These are phyloP conservation scores for Lophiotrema nucula DNA, from an alignment of 495 filamentous ascomycete genomes.

Conservation along the genomic window DNA sequence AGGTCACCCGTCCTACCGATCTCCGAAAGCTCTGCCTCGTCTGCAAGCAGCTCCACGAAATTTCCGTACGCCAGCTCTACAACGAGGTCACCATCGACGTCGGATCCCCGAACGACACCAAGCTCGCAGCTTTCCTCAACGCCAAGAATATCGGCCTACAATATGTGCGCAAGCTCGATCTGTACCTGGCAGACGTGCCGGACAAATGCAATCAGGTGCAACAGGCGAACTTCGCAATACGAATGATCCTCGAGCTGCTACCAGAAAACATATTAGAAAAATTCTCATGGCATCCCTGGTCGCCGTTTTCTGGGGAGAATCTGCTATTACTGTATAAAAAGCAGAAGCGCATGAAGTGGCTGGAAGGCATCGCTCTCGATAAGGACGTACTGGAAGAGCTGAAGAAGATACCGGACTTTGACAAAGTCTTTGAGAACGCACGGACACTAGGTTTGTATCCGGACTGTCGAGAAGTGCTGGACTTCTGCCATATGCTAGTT, in stretches of 20 bases:
- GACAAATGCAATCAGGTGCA: conserved; percentile 41
- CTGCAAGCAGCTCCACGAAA: conserved; percentile 42
- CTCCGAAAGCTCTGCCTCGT: conserved; percentile 42
- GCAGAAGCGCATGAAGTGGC: conserved; percentile 43
- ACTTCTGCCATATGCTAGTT: conserved; percentile 36
- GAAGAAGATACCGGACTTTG: conserved; percentile 36
- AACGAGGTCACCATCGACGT: conserved; percentile 41
- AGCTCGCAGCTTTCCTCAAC: conserved; percentile 40
- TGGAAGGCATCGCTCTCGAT: conserved; percentile 43
- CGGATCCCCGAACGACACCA: conserved; percentile 36
- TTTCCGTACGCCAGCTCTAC: conserved; percentile 43
- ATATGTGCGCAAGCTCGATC: conserved; percentile 39
- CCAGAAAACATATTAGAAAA: conserved; percentile 43
- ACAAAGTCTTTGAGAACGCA: conserved; percentile 35
- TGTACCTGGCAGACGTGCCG: conserved; percentile 38
- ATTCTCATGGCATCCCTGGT: conserved; percentile 45
- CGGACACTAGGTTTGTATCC: conserved; percentile 41
- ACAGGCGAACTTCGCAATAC: conserved; percentile 41
- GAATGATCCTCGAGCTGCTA: conserved; percentile 44
- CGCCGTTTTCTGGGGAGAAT: conserved; percentile 41
- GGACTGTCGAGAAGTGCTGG: conserved; percentile 35
- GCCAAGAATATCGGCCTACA: conserved; percentile 42
- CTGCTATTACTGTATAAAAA: conserved; percentile 41
- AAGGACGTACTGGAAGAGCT: conserved; percentile 33
- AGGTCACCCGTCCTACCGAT: conserved; percentile 44